Evolutionary conservation across 495 filamentous ascomycete genomes (phyloP), one percentile per base, ranked within the genome.

Genomic region (Penicillium daleae): DNA sequence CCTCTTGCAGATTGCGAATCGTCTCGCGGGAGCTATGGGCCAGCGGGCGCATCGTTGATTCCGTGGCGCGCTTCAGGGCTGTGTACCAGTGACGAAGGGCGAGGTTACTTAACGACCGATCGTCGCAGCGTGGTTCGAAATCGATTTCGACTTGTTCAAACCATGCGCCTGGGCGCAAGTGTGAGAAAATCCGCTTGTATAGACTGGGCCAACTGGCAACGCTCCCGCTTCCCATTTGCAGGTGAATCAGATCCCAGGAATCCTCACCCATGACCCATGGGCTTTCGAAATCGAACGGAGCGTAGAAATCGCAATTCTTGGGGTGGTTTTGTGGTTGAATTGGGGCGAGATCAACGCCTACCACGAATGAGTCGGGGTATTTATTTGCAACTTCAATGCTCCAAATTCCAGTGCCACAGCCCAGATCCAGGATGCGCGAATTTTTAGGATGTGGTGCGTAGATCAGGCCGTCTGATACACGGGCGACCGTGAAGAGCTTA

Each of bases 131-230:
- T n/a, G 91, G 92, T 26, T 83, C 77, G 52, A 90, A 86, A 72
- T 98, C 92, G 33, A 98, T 90, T 71, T 98, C 94, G n/a, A 97
- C 86, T 57, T 97, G 93, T 74, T 98, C 94, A 50, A 97, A 80
- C 75, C 85, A 87, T 12, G 91, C 93, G 5, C 89, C 87, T 10
- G 93, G 92, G 62, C 85, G 89, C n/a, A 97, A 83, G 66, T 97
- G 92, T 42, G 88, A 87, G 67, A 87, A 89, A 21, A 89, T 78
- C 58, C 87, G 87, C 60, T 75, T 75, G 72, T 97, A 97, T 32
- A 96, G 76, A 56, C 84, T 82, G 21, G 84, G 81, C 92, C 93
- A 98, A 67, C 86, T 88, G 8, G 80, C 75, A 55, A 97, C 89
- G 73, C 90, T 92, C 7, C 94, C 94, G 62, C 82, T 81, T n/a